Percentiles rank a stretch among this genome's conserved stretches.
phyloP scores from a whole-genome alignment of 2,329 filamentous ascomycete genomes.

The Samsoniella hepiali region DNA sequence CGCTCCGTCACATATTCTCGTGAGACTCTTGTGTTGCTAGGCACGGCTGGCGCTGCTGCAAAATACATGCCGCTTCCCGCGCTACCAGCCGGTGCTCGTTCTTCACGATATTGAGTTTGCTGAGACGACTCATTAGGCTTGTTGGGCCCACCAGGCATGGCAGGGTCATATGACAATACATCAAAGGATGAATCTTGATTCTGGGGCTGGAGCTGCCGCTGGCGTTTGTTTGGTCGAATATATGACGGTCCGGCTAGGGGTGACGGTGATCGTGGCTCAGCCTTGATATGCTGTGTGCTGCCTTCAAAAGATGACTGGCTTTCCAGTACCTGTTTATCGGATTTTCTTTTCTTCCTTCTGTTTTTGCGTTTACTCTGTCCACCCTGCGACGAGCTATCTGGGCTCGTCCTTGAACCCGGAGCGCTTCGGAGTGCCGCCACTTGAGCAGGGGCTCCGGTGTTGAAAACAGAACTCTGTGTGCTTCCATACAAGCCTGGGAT shows the following conservation, averaged over 20 bases:
- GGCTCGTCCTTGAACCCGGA: constrained; percentile 48
- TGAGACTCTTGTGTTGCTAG: background rate
- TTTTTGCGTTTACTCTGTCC: constrained; percentile 46
- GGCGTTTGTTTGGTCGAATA: constrained; percentile 55
- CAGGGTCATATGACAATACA: constrained; percentile 12
- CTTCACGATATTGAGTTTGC: background rate
- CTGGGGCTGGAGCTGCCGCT: constrained; percentile 46
- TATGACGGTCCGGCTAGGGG: constrained; percentile 53
- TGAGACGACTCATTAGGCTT: background rate
- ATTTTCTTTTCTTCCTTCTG: constrained; percentile 51
- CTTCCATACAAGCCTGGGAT: constrained; percentile 9
- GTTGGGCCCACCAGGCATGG: constrained; percentile 19
- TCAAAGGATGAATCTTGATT: constrained; percentile 23
- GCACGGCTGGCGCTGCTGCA: background rate
- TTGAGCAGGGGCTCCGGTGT: constrained; percentile 44
- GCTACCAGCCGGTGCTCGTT: background rate
- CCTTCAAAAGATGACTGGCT: constrained; percentile 29
- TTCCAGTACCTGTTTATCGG: constrained; percentile 47
- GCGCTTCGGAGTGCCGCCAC: constrained; percentile 55
- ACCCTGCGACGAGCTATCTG: constrained; percentile 58
- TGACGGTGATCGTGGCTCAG: constrained; percentile 62
- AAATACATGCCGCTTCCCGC: background rate
- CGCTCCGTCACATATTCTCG: constrained; percentile 11
- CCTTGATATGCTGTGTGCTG: constrained; percentile 56
- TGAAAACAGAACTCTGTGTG: constrained; percentile 17